These are phyloP conservation scores for Starmerella sp. DNA, from an alignment of 805 yeast genomes.

Conservation along the genomic window DNA sequence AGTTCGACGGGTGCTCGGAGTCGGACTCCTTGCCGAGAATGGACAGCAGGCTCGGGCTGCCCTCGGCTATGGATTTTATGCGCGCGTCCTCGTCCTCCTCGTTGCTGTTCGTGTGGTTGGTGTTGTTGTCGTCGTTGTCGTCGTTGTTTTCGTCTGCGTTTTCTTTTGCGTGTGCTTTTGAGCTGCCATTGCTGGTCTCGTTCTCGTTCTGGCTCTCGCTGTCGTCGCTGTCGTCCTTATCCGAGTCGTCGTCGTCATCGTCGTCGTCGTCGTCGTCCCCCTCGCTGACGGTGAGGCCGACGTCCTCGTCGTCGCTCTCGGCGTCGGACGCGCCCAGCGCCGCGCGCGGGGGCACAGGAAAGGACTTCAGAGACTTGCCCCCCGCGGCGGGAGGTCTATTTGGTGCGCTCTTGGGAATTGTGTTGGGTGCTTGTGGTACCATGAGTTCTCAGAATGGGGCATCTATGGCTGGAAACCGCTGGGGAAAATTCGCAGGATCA, in stretches of 20 bases:
- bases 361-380: background rate
- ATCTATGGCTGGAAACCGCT: constrained; percentile 2
- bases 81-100: constrained; percentile 9
- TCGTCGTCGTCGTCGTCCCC: constrained; percentile 41
- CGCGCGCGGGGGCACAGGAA: background rate
- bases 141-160: constrained; percentile 16
- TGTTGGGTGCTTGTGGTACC: background rate
- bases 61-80: constrained; percentile 8
- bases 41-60: constrained; percentile 7
- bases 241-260: constrained; percentile 38
- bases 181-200: constrained; percentile 33
- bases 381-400: background rate
- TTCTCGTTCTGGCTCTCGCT: constrained; percentile 34
- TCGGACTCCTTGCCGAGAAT: constrained; percentile 11
- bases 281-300: constrained; percentile 32
- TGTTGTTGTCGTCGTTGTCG: constrained; percentile 1
- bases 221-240: constrained; percentile 1
- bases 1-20: background rate
- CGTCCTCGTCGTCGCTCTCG: constrained; percentile 31
- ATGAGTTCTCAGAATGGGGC: constrained; percentile 2
- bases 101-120: constrained; percentile 34
- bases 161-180: too few relatives aligned
- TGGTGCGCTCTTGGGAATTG: background rate
- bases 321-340: background rate
- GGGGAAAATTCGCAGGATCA: background rate